Evolutionary conservation across 768 basidiomycete genomes (phyloP).

Genomic region (Mrakia gelida): DNA sequence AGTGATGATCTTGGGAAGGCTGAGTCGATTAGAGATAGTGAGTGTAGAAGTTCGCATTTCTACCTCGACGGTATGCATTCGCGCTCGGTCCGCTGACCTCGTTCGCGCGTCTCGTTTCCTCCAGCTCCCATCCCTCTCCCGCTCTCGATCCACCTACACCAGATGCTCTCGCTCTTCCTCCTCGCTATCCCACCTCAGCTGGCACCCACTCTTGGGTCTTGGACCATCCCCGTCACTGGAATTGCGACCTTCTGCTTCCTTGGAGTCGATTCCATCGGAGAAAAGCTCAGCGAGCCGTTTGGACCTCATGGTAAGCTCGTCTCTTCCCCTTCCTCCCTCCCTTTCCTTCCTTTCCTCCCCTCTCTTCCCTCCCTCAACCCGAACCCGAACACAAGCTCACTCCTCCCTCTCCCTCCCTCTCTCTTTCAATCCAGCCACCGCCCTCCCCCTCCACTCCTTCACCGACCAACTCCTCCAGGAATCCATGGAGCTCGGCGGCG

Average conservation of each 20-base stretch:
- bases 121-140: conserved; percentile 22
- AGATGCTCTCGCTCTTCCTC: conserved; percentile 27
- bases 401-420: neutral
- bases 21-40: conserved; percentile 26
- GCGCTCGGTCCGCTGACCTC: neutral
- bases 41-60: neutral
- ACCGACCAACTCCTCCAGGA: conserved; percentile 18
- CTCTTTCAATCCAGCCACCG: conserved; percentile 3
- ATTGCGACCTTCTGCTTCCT: conserved; percentile 28
- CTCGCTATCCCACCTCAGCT: conserved; percentile 25
- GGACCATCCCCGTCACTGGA: conserved; percentile 9
- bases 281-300: conserved; percentile 14
- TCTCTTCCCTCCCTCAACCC: too few relatives aligned
- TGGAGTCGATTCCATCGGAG: conserved; percentile 23
- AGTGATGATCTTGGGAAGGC: conserved; percentile 8
- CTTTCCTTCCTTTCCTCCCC: neutral
- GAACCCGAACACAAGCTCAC: too few relatives aligned
- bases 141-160: conserved; percentile 28
- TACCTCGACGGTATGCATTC: neutral
- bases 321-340: too few relatives aligned
- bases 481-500: neutral
- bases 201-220: neutral
- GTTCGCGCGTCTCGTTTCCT: too few relatives aligned
- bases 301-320: conserved; percentile 21
- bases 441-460: conserved; percentile 17